A percentile compares a stretch with the other conserved stretches of the same genome.
Conservation (phyloP, 2,329 filamentous ascomycete species). For the Diplodia corticola region DNA sequence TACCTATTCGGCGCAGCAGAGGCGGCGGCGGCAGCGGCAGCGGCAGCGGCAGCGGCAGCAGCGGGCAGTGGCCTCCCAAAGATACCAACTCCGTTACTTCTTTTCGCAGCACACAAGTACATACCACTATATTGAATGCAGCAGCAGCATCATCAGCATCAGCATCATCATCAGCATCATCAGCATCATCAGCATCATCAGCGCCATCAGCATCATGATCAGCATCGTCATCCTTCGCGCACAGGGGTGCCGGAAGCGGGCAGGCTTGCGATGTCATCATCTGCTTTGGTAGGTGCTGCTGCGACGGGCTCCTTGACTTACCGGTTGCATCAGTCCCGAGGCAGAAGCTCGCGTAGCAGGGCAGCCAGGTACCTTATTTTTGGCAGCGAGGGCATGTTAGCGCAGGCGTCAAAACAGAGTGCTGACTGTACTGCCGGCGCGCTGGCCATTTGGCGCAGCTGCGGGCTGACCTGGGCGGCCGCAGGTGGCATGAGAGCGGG, state of each 20-base stretch:
- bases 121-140: not conserved
- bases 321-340: constrained; percentile 2
- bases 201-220: not conserved
- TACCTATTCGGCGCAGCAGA: constrained; percentile 10
- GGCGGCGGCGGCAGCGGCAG: not conserved
- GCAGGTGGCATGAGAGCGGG: not conserved
- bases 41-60: not conserved
- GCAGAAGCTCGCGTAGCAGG: constrained; percentile 1
- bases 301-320: not conserved
- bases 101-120: not conserved
- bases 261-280: constrained; percentile 12
- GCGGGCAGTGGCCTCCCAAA: constrained; percentile 6
- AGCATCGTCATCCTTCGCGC: not conserved
- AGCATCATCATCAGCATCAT: not conserved
- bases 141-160: not conserved
- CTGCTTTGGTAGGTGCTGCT: not conserved
- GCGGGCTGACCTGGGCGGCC: constrained; percentile 10
- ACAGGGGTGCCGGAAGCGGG: constrained; percentile 5
- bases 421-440: constrained; percentile 20
- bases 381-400: constrained; percentile 14
- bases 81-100: constrained; percentile 18
- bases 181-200: not conserved
- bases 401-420: constrained; percentile 22
- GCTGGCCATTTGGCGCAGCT: not conserved
- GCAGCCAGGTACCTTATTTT: constrained; percentile 17